Percentiles rank a stretch among this genome's conserved stretches.
These are phyloP conservation scores for Tolypocladium amazonense DNA, from an alignment of 2,329 filamentous ascomycete species.

Conservation along the genomic window DNA sequence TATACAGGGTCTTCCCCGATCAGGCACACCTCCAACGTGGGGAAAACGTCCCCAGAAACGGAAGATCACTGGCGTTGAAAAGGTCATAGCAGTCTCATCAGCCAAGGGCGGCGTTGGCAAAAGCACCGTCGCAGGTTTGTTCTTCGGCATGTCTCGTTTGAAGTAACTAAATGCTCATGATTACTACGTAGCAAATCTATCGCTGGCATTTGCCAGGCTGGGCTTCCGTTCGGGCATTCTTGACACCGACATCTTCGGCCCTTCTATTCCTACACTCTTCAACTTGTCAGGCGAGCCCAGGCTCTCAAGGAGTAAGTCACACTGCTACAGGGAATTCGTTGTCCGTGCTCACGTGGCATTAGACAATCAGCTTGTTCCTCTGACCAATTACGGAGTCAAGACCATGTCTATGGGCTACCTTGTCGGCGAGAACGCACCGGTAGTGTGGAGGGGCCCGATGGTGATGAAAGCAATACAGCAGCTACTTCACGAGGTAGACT, in stretches of 20 bases:
- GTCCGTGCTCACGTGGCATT: slow-evolving; percentile 4
- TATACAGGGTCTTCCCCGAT: slow-evolving; percentile 68
- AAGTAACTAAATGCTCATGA: not conserved
- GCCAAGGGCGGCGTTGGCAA: slow-evolving; percentile 98
- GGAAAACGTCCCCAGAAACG: slow-evolving; percentile 72
- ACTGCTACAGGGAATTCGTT: not conserved
- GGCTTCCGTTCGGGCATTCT: slow-evolving; percentile 80
- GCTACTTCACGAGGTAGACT: slow-evolving; percentile 88
- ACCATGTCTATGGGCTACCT: slow-evolving; percentile 99
- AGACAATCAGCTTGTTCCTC: slow-evolving; percentile 74
- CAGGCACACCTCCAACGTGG: slow-evolving; percentile 44
- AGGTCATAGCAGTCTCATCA: slow-evolving; percentile 93
- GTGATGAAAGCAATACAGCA: slow-evolving; percentile 96
- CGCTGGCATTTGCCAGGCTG: slow-evolving; percentile 72
- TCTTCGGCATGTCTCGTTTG: not conserved
- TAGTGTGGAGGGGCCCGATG: slow-evolving; percentile 95
- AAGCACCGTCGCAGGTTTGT: slow-evolving; percentile 73
- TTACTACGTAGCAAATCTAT: slow-evolving; percentile 56
- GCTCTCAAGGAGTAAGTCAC: slow-evolving; percentile 54
- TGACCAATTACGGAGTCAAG: slow-evolving; percentile 91
- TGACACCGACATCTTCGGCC: slow-evolving; percentile 94
- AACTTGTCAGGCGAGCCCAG: slow-evolving; percentile 71
- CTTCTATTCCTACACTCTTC: slow-evolving; percentile 84
- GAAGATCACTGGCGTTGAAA: slow-evolving; percentile 73
- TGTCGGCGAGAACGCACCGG: slow-evolving; percentile 65